Conservation (phyloP, 495 filamentous ascomycete species). For the Penicillium samsonianum region DNA sequence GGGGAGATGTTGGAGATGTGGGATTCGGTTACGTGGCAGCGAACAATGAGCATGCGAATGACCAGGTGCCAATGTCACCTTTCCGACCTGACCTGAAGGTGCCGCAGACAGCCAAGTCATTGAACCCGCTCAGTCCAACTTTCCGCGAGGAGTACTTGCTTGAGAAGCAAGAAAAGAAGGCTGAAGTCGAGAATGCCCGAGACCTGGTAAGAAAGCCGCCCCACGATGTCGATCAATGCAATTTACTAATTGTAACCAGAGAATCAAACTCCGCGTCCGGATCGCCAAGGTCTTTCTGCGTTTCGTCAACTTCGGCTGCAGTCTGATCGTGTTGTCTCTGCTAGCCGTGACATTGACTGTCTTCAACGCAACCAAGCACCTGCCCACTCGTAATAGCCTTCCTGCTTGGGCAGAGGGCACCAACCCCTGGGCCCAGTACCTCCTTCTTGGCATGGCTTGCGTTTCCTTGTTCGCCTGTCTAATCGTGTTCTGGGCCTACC, state of each 20-base stretch:
- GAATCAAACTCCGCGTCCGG: constrained; percentile 88
- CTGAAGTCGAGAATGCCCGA: constrained; percentile 76
- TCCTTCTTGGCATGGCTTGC: constrained; percentile 73
- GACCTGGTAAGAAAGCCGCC: constrained; percentile 70
- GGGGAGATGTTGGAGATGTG: constrained; percentile 70
- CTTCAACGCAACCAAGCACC: constrained; percentile 76
- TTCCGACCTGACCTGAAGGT: constrained; percentile 85
- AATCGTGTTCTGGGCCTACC: constrained; percentile 82
- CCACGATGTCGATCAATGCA: constrained; percentile 1
- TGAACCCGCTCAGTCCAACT: constrained; percentile 78
- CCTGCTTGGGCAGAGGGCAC: constrained; percentile 81
- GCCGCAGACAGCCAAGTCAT: constrained; percentile 71
- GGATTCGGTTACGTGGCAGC: constrained; percentile 87
- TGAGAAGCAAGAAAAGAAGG: constrained; percentile 74
- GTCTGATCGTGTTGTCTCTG: constrained; percentile 89
- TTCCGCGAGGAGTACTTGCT: constrained; percentile 82
- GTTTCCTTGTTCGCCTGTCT: constrained; percentile 79
- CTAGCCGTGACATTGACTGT: constrained; percentile 80
- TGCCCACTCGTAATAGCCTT: constrained; percentile 74
- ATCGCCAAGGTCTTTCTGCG: constrained; percentile 93
- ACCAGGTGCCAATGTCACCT: constrained; percentile 64
- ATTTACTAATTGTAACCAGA: constrained; percentile 51
- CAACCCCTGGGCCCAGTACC: constrained; percentile 85
- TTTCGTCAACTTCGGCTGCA: constrained; percentile 93
- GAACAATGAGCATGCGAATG: constrained; percentile 53